These are phyloP conservation scores for Ceriops tagal DNA, from an alignment of 345 rosid species.

Conservation along the genomic window DNA sequence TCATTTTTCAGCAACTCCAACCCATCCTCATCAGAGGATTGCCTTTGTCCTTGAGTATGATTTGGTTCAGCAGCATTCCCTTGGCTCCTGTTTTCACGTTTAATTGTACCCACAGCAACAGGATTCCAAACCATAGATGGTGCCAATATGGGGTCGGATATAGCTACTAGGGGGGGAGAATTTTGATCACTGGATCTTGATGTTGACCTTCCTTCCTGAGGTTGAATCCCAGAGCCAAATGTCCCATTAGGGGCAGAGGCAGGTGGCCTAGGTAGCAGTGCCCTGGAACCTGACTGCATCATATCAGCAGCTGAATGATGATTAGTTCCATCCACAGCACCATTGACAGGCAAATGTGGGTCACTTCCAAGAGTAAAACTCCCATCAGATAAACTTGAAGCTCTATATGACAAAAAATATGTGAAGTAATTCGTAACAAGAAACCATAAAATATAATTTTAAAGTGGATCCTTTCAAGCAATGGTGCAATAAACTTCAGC, in stretches of 20 bases:
- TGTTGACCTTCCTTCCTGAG: conserved; percentile 31
- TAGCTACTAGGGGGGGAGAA: conserved; percentile 21
- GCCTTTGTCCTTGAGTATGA: conserved; percentile 27
- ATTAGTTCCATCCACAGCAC: conserved; percentile 16
- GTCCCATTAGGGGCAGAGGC: conserved; percentile 15
- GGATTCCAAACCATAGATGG: conserved; percentile 22
- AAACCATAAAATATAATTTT: not conserved
- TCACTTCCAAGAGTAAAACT: conserved; percentile 26
- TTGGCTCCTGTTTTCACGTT: conserved; percentile 29
- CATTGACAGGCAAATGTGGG: conserved; percentile 16
- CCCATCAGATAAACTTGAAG: conserved; percentile 39
- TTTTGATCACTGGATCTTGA: conserved; percentile 21
- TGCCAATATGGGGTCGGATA: conserved; percentile 41
- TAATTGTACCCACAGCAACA: conserved; percentile 29
- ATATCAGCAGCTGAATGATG: conserved; percentile 23
- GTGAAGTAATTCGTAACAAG: not conserved
- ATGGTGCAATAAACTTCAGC: conserved; percentile 5
- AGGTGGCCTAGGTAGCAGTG: conserved; percentile 11
- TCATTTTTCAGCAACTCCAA: conserved; percentile 20
- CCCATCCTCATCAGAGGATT: conserved; percentile 9
- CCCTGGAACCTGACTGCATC: conserved; percentile 15
- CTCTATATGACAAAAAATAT: conserved; percentile 28
- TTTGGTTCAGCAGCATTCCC: conserved; percentile 29
- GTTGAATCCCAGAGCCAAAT: conserved; percentile 31
- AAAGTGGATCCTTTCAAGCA: not conserved